Percentiles rank a stretch among this genome's conserved stretches.
These are phyloP conservation scores for Cercospora janseana DNA, from an alignment of 2,329 filamentous ascomycete genomes.

Conservation along the genomic window DNA sequence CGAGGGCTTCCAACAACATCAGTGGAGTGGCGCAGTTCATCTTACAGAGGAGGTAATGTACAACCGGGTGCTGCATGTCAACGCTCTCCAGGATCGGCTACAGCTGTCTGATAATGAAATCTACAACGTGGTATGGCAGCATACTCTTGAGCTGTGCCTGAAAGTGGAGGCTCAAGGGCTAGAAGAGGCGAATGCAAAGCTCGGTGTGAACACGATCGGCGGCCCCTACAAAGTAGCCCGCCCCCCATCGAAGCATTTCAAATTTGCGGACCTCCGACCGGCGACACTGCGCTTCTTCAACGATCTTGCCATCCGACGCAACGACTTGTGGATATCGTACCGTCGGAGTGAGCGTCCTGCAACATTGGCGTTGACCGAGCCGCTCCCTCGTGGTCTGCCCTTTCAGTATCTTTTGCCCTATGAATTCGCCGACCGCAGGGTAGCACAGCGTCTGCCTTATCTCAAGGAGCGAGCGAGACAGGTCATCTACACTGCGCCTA, in stretches of 20 bases:
- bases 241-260: no score
- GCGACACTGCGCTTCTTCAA: slow-evolving; percentile 39
- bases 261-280: slow-evolving; percentile 10
- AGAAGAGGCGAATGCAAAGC: slow-evolving; percentile 21
- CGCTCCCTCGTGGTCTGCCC: slow-evolving; percentile 38
- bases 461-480: slow-evolving; percentile 15
- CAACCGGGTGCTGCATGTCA: slow-evolving; percentile 17
- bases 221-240: slow-evolving; percentile 8
- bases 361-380: slow-evolving; percentile 30
- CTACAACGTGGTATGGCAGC: slow-evolving; percentile 32
- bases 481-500: slow-evolving; percentile 15
- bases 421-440: slow-evolving; percentile 11
- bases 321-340: slow-evolving; percentile 36
- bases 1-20: slow-evolving; percentile 24
- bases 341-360: slow-evolving; percentile 31
- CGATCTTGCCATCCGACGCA: slow-evolving; percentile 36
- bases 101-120: slow-evolving; percentile 22
- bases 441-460: slow-evolving; percentile 13
- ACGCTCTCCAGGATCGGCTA: slow-evolving; percentile 21
- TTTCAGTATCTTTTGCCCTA: slow-evolving; percentile 36
- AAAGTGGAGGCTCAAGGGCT: slow-evolving; percentile 25
- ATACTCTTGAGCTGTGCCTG: slow-evolving; percentile 28
- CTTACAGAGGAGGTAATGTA: slow-evolving; percentile 23
- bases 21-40: slow-evolving; percentile 20
- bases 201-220: slow-evolving; percentile 19